Evolutionary conservation across 2,329 filamentous ascomycete species (phyloP).

Genomic region (Alternaria rosae): DNA sequence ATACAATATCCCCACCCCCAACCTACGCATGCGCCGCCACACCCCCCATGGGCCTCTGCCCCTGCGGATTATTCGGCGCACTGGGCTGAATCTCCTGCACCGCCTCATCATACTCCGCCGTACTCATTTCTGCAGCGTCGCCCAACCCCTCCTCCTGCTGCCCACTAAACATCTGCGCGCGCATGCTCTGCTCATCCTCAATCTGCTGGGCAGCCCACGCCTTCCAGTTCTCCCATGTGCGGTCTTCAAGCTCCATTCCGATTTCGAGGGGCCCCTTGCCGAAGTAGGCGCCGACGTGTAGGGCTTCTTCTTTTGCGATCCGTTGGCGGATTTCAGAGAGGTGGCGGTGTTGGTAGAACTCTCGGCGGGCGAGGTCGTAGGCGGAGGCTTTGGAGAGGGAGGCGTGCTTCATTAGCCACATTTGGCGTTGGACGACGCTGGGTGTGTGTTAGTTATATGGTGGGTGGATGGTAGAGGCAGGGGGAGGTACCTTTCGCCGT

Average conservation of each 20-base stretch:
- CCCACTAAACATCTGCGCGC: constrained; percentile 52
- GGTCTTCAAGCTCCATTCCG: constrained; percentile 82
- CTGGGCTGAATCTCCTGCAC: constrained; percentile 44
- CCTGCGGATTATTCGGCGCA: constrained; percentile 31
- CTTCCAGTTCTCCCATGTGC: constrained; percentile 85
- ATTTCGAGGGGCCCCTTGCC: constrained; percentile 77
- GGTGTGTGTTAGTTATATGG: not conserved
- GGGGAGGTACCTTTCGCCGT: constrained; percentile 78
- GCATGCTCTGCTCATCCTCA: constrained; percentile 56
- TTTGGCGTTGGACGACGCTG: constrained; percentile 90
- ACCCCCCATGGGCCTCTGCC: constrained; percentile 49
- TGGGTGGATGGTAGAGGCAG: not conserved
- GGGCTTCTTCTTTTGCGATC: constrained; percentile 86
- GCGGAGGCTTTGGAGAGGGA: constrained; percentile 69
- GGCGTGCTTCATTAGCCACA: constrained; percentile 73
- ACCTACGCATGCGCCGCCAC: constrained; percentile 45
- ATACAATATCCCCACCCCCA: constrained; percentile 33
- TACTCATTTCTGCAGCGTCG: constrained; percentile 22
- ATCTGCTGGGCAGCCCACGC: constrained; percentile 70
- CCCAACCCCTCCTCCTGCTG: constrained; percentile 43
- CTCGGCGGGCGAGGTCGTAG: constrained; percentile 85
- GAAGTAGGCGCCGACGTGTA: constrained; percentile 86
- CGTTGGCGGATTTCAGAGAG: constrained; percentile 82
- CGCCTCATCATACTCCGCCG: constrained; percentile 38
- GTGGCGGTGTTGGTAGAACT: constrained; percentile 88